These are phyloP conservation scores for Penicillium desertorum DNA, from an alignment of 495 filamentous ascomycete species.

Conservation along the genomic window DNA sequence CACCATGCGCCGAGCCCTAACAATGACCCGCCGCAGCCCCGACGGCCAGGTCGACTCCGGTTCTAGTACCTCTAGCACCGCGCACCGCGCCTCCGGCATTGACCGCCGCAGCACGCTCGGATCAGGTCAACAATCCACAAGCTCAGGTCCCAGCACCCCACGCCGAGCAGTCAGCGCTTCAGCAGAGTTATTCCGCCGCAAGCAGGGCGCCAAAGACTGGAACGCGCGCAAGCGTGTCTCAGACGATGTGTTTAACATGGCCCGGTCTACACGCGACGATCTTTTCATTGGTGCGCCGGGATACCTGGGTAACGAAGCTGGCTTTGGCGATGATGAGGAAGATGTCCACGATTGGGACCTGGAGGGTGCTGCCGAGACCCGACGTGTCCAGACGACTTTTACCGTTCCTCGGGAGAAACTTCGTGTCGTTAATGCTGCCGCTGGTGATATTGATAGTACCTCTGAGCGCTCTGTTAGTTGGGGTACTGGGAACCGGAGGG, in stretches of 20 bases:
- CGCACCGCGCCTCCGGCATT: slow-evolving; percentile 34
- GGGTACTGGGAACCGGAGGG: slow-evolving; percentile 24
- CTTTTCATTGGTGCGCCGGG: slow-evolving; percentile 31
- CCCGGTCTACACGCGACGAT: slow-evolving; percentile 33
- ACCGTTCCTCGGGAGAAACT: slow-evolving; percentile 83
- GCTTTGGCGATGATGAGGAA: slow-evolving; percentile 47
- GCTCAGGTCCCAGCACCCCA: slow-evolving; percentile 31
- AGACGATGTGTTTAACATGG: slow-evolving; percentile 19
- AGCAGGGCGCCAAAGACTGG: slow-evolving; percentile 60
- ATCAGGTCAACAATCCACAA: slow-evolving; percentile 5
- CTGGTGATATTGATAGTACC: slow-evolving; percentile 35
- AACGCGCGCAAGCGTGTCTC: slow-evolving; percentile 42
- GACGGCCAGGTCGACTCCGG: slow-evolving; percentile 11
- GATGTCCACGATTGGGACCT: slow-evolving; percentile 83
- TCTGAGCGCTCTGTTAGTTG: slow-evolving; percentile 35
- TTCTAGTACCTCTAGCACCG: slow-evolving; percentile 8
- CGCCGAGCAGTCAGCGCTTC: slow-evolving; percentile 59
- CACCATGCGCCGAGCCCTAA: slow-evolving; percentile 54
- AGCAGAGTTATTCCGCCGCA: slow-evolving; percentile 57
- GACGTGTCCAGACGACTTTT: slow-evolving; percentile 90
- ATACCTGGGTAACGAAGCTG: slow-evolving; percentile 27
- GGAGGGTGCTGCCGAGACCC: slow-evolving; percentile 73
- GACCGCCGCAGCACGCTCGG: slow-evolving; percentile 37
- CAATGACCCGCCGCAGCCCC: slow-evolving; percentile 39
- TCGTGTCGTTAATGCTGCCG: slow-evolving; percentile 75